These are phyloP conservation scores for Aurifilum marmelostoma DNA, from an alignment of 2,329 filamentous ascomycete genomes.

Conservation along the genomic window DNA sequence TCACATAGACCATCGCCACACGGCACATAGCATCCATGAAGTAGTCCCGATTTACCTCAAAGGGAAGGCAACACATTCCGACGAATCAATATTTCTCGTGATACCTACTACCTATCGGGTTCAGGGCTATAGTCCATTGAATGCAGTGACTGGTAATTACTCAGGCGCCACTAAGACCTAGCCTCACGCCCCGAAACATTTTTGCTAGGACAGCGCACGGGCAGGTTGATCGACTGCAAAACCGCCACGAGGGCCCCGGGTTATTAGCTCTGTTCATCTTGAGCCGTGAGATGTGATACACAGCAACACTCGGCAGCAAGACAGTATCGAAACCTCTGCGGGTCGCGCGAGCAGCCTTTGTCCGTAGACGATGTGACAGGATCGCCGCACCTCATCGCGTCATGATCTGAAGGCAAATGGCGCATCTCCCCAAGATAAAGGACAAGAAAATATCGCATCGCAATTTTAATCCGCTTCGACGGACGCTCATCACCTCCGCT, in stretches of 20 bases:
- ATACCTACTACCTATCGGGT: neutral
- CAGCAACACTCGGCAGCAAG: neutral
- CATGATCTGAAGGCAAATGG: neutral
- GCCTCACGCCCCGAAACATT: neutral
- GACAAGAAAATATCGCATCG: neutral
- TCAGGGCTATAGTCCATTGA: neutral
- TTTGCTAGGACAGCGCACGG: neutral
- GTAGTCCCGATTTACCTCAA: neutral
- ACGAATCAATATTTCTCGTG: neutral
- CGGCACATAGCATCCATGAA: neutral
- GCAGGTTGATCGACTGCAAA: neutral
- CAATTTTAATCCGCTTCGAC: conserved; percentile 7
- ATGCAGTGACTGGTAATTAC: neutral
- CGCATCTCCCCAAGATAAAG: neutral
- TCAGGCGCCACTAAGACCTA: neutral
- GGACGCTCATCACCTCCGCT: neutral
- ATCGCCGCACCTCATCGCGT: neutral
- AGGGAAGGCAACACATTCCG: neutral
- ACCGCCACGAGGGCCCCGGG: conserved; percentile 1
- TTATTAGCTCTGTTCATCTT: neutral
- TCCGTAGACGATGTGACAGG: neutral
- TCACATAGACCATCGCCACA: neutral
- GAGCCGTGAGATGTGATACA: neutral
- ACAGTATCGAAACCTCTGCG: neutral
- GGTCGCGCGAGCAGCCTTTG: neutral